Evolutionary conservation across 2,329 filamentous ascomycete genomes (phyloP).

Genomic region (Mollisiaceae sp.): DNA sequence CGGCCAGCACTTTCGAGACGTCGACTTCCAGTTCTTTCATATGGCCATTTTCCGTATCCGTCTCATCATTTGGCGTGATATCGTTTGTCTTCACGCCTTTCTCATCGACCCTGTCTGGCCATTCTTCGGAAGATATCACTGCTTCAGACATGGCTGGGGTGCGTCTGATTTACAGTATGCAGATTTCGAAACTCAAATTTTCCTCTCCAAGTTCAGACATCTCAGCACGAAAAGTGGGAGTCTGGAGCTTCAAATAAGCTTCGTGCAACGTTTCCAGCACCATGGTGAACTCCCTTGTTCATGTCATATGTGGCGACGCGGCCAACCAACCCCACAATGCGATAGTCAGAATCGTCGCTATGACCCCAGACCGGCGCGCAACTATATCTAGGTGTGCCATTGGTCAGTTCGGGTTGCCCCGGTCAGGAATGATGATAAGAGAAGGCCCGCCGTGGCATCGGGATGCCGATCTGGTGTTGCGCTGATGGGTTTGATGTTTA

Average conservation of each 20-base stretch:
- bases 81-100: not conserved
- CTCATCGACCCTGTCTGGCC: conserved; percentile 1
- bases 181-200: not conserved
- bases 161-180: not conserved
- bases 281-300: conserved; percentile 1
- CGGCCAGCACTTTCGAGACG: conserved; percentile 23
- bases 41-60: conserved; percentile 17
- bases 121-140: not conserved
- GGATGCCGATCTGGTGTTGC: not conserved
- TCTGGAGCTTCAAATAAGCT: not conserved
- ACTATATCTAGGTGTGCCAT: not conserved
- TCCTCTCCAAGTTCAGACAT: not conserved
- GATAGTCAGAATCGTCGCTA: not conserved
- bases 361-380: not conserved
- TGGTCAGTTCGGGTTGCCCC: not conserved
- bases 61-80: conserved; percentile 5
- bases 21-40: conserved; percentile 31
- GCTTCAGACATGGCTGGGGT: not conserved
- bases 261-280: not conserved
- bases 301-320: not conserved
- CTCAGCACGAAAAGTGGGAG: not conserved
- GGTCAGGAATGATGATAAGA: conserved; percentile 3
- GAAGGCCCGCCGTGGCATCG: not conserved
- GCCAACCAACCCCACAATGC: conserved; percentile 2
- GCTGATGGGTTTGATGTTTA: conserved; percentile 6